A percentile compares a stretch with the other conserved stretches of the same genome.
Evolutionary conservation across 225 moss, liverwort and hornwort species (phyloP).

Genomic region (Lunularia cruciata): DNA sequence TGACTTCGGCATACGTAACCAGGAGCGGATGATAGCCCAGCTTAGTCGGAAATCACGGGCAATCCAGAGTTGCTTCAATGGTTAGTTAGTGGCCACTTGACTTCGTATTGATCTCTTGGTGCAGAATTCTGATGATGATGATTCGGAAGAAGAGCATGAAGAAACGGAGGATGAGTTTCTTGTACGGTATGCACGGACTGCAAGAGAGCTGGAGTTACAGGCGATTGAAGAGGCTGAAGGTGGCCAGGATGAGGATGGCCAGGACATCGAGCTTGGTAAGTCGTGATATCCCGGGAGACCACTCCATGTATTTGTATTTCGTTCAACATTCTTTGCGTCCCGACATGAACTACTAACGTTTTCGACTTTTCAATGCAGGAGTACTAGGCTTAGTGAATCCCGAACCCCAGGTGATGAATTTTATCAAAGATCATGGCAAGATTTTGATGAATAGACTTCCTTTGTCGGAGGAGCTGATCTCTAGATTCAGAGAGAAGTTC

Average conservation of each 20-base stretch:
- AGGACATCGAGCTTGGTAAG: constrained; percentile 92
- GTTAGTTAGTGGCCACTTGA: neutral
- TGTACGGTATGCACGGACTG: constrained; percentile 73
- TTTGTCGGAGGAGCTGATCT: constrained; percentile 67
- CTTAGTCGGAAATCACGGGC: neutral
- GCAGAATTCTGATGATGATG: constrained; percentile 71
- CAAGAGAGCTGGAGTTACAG: constrained; percentile 78
- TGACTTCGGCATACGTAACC: neutral
- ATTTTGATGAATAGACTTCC: constrained; percentile 52
- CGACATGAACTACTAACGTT: neutral
- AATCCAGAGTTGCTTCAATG: too few relatives aligned
- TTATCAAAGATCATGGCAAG: constrained; percentile 53
- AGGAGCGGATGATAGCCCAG: neutral
- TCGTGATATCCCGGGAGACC: neutral
- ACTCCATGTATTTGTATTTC: too few relatives aligned
- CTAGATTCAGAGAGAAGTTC: constrained; percentile 81
- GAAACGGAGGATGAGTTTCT: constrained; percentile 86
- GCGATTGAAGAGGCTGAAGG: constrained; percentile 82
- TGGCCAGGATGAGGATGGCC: constrained; percentile 93
- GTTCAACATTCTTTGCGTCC: neutral
- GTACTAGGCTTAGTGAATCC: constrained; percentile 76
- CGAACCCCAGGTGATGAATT: constrained; percentile 64
- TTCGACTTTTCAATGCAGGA: constrained; percentile 14
- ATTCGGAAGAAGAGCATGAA: constrained; percentile 62
- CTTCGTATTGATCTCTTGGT: neutral